Base-by-base conservation (phyloP, 768 basidiomycete genomes). In the Trametes punicea region DNA sequence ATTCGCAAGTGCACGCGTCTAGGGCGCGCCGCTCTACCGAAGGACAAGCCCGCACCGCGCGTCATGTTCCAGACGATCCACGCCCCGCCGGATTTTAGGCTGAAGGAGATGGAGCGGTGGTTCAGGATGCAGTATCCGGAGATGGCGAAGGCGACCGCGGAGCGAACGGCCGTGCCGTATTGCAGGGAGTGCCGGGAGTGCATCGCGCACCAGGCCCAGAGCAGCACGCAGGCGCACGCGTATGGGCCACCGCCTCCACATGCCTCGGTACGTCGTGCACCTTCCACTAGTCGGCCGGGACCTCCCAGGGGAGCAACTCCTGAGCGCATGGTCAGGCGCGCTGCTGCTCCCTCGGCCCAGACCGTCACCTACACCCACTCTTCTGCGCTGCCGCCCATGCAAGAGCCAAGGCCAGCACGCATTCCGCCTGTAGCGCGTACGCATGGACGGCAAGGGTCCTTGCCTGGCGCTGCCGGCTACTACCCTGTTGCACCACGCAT, bases 71-170 rank as follows among this genome's bases (percentile, higher is more conserved):
- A 83, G 59, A 84, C 85, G 10, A 71, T 87, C 34, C 75, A 86
- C 46, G 85, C 88, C 1, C 86, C 87, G 3, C 66, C 79, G 30
- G 87, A 90, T 66, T 90, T 90, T 65, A 78, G 86, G 18, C 70
- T 88, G 33, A 87, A 87, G 70, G 87, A 87, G 69, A 87, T 90
- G 81, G 87, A 90, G 64, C 82, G 81, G 55, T 90, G 88, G 88
- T 81, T 87, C 63, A 75, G 80, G 55, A 74, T 78, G 27, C 81
- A 85, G 51, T 64, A 61, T 26, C 44, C 60, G 21, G 63, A 63
- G 26, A 40, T 59, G 30, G 31, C 50, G 25, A 61, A 60, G 40
- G 50, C 30, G 16, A 27, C 58, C 11, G 38, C 36, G 21, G 53
- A 46, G 23, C 42, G 46, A 3, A 6, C 55, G 1, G 31, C 40